Percentiles rank a stretch among this genome's conserved stretches.
Conservation (phyloP, 2,329 filamentous ascomycete species). For the Colletotrichum lindemuthianum region DNA sequence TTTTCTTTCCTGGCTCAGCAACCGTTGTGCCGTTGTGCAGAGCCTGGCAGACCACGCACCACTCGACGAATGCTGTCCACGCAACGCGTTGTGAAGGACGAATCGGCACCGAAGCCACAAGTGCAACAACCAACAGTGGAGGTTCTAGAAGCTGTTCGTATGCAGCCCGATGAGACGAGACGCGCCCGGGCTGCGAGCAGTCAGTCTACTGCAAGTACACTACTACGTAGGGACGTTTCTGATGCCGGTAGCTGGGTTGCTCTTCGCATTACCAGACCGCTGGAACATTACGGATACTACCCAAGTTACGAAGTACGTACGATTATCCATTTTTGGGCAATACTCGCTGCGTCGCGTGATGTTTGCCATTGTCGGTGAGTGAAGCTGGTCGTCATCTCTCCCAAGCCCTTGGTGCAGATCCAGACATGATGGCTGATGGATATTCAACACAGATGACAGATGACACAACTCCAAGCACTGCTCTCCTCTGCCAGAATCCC, state of each 20-base stretch:
- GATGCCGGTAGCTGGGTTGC: no score
- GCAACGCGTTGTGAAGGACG: not conserved
- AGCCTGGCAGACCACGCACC: not conserved
- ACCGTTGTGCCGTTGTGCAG: slow-evolving; percentile 11
- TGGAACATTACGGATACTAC: not conserved
- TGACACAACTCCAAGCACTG: no score
- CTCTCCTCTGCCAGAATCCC: no score
- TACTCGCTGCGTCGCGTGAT: no score
- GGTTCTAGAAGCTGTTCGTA: slow-evolving; percentile 13
- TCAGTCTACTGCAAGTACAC: slow-evolving; percentile 12
- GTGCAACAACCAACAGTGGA: slow-evolving; percentile 18
- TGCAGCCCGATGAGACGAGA: not conserved
- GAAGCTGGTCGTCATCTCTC: no score
- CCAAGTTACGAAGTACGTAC: no score
- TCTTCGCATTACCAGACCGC: slow-evolving; percentile 10
- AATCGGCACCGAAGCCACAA: slow-evolving; percentile 27
- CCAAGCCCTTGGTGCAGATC: no score
- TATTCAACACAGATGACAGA: no score
- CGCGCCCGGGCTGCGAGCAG: not conserved
- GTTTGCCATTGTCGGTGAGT: no score
- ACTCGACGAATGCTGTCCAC: no score
- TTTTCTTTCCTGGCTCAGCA: slow-evolving; percentile 29
- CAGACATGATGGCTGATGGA: no score
- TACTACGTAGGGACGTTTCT: not conserved
- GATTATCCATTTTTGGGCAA: no score